Evolutionary conservation across 1,139 yeast genomes (phyloP), one percentile per base, ranked within the genome.

Genomic region (Magnusiomyces ingens): DNA sequence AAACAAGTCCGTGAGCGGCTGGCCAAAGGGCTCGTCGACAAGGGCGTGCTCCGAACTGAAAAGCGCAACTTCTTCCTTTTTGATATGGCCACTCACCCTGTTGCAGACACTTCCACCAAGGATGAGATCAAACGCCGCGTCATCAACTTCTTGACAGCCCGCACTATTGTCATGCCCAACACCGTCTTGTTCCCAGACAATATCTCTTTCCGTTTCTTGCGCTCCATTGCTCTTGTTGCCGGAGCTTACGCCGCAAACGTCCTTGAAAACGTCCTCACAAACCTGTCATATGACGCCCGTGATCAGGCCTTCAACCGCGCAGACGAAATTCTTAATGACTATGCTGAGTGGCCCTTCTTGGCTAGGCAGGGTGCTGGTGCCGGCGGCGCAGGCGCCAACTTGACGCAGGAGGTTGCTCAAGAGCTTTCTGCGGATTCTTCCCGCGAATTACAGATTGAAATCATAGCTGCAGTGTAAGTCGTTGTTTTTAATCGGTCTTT

Each of bases 81-180:
- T 63, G 99, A 93, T 71, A 93, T 93, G 97, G 96, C 99, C 22
- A 94, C 99, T 6, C 99, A 94, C 69, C 99, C 99, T 2, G 82
- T 93, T 13, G 86, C 94, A 42, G 99, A 93, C 71, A 73, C 84
- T 54, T 78, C 86, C 48, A 88, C 95, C 64, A 94, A 90, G 69
- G 86, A 85, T 60, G 83, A 89, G 55, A 75, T 81, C 50, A 82
- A 84, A 58, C 78, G 82, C 59, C 79, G 98, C 64, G 80, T 89
- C 38, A 75, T 91, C 59, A 77, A 79, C 51, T 70, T 89, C 55
- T 75, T 93, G 60, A 82, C 88, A 11, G 75, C 85, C 48, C 80
- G 96, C 69, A 87, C 86, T 52, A 70, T 77, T 58, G 75, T 73
- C 45, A 59, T 79, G 36, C 74, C 72, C 52, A 65, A 70, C 52